These are phyloP conservation scores for Arabidopsis suecica DNA, from an alignment of 345 rosid genomes.

Conservation along the genomic window DNA sequence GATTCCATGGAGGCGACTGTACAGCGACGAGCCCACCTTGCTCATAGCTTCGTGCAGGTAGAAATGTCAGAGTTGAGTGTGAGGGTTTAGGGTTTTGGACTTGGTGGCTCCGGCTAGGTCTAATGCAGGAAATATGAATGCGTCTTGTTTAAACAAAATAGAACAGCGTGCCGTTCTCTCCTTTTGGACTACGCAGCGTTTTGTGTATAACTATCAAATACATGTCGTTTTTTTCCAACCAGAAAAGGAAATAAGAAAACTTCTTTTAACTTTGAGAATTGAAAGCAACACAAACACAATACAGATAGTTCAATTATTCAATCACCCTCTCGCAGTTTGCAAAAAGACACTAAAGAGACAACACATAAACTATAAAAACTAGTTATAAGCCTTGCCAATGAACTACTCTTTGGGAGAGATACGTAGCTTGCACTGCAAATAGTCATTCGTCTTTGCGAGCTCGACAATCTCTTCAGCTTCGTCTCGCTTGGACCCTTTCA, in stretches of 20 bases:
- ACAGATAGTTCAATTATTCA: slow-evolving; percentile 16
- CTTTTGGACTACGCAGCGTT: slow-evolving; percentile 13
- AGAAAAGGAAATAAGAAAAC: background rate
- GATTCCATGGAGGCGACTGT: slow-evolving; percentile 51
- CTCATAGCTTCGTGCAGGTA: slow-evolving; percentile 41
- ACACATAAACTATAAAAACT: slow-evolving; percentile 20
- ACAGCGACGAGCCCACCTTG: slow-evolving; percentile 45
- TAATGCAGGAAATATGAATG: background rate
- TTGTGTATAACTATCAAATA: background rate
- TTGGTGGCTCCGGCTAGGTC: slow-evolving; percentile 9
- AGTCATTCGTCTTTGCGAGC: slow-evolving; percentile 48
- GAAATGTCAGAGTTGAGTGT: slow-evolving; percentile 16
- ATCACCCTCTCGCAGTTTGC: slow-evolving; percentile 25
- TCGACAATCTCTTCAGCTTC: slow-evolving; percentile 64
- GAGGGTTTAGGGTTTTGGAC: slow-evolving; percentile 43
- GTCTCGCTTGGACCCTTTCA: slow-evolving; percentile 52
- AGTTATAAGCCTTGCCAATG: slow-evolving; percentile 4
- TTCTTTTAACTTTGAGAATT: background rate
- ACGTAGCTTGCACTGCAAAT: slow-evolving; percentile 47
- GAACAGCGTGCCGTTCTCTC: slow-evolving; percentile 34
- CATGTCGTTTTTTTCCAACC: background rate
- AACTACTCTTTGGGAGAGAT: slow-evolving; percentile 37
- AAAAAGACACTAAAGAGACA: slow-evolving; percentile 9
- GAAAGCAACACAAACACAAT: slow-evolving; percentile 7
- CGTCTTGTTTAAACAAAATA: background rate